Base-by-base conservation (phyloP, 2,329 filamentous ascomycete genomes). In the Claviceps sp. region DNA sequence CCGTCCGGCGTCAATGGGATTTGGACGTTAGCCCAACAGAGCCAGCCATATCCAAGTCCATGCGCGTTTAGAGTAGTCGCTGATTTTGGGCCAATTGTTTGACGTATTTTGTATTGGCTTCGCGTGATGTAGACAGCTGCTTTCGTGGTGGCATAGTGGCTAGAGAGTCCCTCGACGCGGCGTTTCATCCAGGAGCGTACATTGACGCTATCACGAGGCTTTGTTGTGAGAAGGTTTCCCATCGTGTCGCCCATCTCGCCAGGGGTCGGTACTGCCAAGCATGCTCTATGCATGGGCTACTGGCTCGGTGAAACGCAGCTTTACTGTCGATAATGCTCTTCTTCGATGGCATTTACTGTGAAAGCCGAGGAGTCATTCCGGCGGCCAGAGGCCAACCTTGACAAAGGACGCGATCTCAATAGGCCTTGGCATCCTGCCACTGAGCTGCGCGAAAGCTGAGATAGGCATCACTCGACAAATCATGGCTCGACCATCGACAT, bases 331-430 rank as follows among this genome's bases (percentile, higher is more conserved):
- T 69, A 2, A 89, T 72, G 50, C 79, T 79, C 42, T 83, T 74
- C 50, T 80, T 78, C 64, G 86, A 80, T 47, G 83, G 82, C 81
- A 0, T 85, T 85, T 5, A 85, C 82, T 55, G 90, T 87, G 47
- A 90, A 78, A 14, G 82, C 86, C 11, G 90, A 70, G 1, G 83
- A 1, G 84, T 85, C 64, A 89, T 89, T 16, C 86, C 86, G 5
- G 83, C 80, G 11, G 85, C 86, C 83, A 79, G 52, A 88, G 80
- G 2, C 86, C 86, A 22, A 86, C 76, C 17, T 90, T 71, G 6
- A 89, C 77, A 51, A 90, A 80, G 1, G 86, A 88, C 2, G 83
- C 80, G 69, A 85, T 76, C 9, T 73, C 64, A 8, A 71, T 67
- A 60, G 85, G 86, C 46, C 56, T 62, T 43, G 59, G 60, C 54